Evolutionary conservation across 345 rosid genomes (phyloP), one percentile per base, ranked within the genome.

Genomic region (Chamaenerion angustifolium): DNA sequence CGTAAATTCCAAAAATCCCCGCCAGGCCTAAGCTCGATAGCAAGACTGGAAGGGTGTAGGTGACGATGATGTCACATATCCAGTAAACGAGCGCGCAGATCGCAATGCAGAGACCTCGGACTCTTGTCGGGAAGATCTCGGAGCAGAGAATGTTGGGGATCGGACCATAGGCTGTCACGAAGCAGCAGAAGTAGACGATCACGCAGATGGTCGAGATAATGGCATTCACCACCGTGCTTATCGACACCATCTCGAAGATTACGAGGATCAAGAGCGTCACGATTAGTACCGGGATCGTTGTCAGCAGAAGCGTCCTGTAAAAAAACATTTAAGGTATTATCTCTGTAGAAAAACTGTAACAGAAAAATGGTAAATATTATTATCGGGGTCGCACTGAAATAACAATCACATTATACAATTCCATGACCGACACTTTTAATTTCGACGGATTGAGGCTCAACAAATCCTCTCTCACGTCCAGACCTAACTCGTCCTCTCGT

Each of bases 101-200:
- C 2, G 78, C 69, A 18, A 73, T 69, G 68, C 78, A 73, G n/a
- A 61, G 45, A n/a, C 78, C 78, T 0, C 78, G 59, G 6, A 67
- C 78, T 0, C 65, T 55, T 0, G 78, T 73, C 0, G 75, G 78
- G 65, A 73, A 73, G 11, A 73, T 73, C 62, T 73, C 78, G 6
- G 77, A 42, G 46, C 77, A 72, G 15, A 72, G 67, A 25, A 68
- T 72, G 65, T 72, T 72, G 7, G 75, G 78, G 37, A 70, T 61
- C 0, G 68, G 72, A 8, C 78, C 78, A 15, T 66, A 69, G 12
- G 70, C 78, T 71, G 63, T 73, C 21, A 73, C 78, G 17, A 73
- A 73, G 49, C 57, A 60, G 48, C 72, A 57, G 44, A 64, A 43
- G 56, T 63, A 73, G 51, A 69, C 23, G 57, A 69, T 49, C 4